Conservation (phyloP, 176 grass and related monocot genomes). For the Paspalum notatum region DNA sequence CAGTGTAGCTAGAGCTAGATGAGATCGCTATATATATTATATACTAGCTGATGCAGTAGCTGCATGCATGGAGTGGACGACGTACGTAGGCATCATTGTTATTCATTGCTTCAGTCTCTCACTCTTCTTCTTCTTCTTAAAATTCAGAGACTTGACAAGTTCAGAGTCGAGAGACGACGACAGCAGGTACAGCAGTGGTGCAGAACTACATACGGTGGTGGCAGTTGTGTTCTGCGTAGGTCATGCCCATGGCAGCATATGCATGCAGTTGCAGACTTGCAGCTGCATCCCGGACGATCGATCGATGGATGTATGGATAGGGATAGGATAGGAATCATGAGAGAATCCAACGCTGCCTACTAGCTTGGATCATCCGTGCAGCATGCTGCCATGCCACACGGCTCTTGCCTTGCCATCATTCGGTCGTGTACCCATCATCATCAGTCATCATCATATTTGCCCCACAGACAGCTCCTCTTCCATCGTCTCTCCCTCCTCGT, state of each 20-base stretch:
- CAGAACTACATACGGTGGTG: neutral
- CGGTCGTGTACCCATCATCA: slow-evolving; percentile 32
- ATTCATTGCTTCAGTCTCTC: slow-evolving; percentile 14
- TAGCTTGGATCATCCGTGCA: neutral
- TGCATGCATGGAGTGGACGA: neutral
- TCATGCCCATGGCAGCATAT: slow-evolving; percentile 43
- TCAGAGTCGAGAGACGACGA: neutral
- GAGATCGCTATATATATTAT: no score
- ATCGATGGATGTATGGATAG: no score
- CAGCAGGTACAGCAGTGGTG: neutral
- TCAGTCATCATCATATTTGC: neutral
- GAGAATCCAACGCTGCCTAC: slow-evolving; percentile 42
- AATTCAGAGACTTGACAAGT: neutral
- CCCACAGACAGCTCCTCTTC: neutral
- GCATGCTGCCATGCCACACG: slow-evolving; percentile 9
- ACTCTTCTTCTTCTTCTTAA: no score
- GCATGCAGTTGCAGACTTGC: neutral
- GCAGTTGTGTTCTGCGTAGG: slow-evolving; percentile 7
- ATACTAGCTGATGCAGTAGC: neutral
- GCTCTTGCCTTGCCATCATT: slow-evolving; percentile 32
- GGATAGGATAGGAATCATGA: slow-evolving; percentile 8
- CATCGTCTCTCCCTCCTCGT: neutral
- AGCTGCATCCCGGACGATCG: no score
- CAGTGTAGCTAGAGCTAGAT: neutral
- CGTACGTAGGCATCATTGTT: slow-evolving; percentile 17